These are phyloP conservation scores for Macrocystidia cucumis DNA, from an alignment of 1,284 basidiomycete genomes.

Conservation along the genomic window DNA sequence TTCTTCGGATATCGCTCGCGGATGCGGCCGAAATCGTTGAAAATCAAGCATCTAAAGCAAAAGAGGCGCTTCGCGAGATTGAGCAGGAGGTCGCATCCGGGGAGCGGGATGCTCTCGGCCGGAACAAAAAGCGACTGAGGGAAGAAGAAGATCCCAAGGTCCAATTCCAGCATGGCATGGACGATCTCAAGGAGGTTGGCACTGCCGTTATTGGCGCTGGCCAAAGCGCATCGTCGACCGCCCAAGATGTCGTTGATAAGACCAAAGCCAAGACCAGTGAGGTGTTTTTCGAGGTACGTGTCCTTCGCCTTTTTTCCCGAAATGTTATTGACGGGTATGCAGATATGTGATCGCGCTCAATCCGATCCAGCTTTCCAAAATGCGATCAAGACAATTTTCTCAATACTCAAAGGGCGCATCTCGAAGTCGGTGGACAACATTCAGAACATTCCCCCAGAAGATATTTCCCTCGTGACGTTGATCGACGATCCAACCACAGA, in stretches of 20 bases:
- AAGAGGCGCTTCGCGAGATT: slow-evolving; percentile 40
- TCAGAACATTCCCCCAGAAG: slow-evolving; percentile 27
- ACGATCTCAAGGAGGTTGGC: slow-evolving; percentile 48
- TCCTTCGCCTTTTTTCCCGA: not conserved
- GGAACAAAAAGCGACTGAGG: slow-evolving; percentile 37
- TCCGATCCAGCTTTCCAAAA: slow-evolving; percentile 47
- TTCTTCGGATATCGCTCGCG: slow-evolving; percentile 51
- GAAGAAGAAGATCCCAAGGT: slow-evolving; percentile 35
- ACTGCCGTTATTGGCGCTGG: slow-evolving; percentile 44
- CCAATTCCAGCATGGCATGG: slow-evolving; percentile 59
- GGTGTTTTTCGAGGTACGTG: slow-evolving; percentile 42
- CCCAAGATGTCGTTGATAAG: slow-evolving; percentile 34
- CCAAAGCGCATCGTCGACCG: slow-evolving; percentile 31
- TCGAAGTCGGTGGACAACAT: slow-evolving; percentile 38
- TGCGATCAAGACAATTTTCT: slow-evolving; percentile 47
- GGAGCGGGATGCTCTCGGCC: slow-evolving; percentile 45
- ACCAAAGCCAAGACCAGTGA: slow-evolving; percentile 34
- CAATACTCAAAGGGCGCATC: slow-evolving; percentile 47
- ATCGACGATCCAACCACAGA: slow-evolving; percentile 47
- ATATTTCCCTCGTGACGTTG: slow-evolving; percentile 42
- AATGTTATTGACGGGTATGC: not conserved
- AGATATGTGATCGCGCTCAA: slow-evolving; percentile 60
- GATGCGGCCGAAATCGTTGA: slow-evolving; percentile 55
- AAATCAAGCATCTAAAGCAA: slow-evolving; percentile 36
- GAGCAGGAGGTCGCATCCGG: slow-evolving; percentile 53